Percentiles rank a stretch among this genome's conserved stretches.
Evolutionary conservation across 495 filamentous ascomycete species (phyloP).

Genomic region (Cairneyella variabilis): DNA sequence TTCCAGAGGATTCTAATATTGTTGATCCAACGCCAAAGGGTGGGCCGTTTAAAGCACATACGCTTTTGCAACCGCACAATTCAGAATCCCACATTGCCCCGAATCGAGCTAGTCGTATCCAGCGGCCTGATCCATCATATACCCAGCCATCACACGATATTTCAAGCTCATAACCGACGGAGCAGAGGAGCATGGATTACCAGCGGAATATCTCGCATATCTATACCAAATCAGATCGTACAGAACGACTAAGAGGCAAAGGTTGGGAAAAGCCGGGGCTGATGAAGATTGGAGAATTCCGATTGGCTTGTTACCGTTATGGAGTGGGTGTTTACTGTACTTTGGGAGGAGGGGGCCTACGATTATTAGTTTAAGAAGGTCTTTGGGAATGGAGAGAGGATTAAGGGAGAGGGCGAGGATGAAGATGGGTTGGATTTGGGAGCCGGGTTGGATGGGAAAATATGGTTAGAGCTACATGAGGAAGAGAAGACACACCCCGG

Average conservation of each 20-base stretch:
- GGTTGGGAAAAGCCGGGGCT: slow-evolving; percentile 43
- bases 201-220: slow-evolving; percentile 67
- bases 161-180: slow-evolving; percentile 72
- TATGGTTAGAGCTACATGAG: no score
- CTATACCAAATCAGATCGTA: slow-evolving; percentile 65
- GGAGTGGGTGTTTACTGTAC: slow-evolving; percentile 42
- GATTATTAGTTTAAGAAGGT: slow-evolving; percentile 65
- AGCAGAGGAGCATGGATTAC: slow-evolving; percentile 72
- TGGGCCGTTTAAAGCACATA: slow-evolving; percentile 45
- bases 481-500: no score
- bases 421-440: no score
- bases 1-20: slow-evolving; percentile 39
- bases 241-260: slow-evolving; percentile 62
- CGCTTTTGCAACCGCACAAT: slow-evolving; percentile 8
- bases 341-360: slow-evolving; percentile 72
- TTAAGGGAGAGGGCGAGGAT: slow-evolving; percentile 37
- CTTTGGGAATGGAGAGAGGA: slow-evolving; percentile 91
- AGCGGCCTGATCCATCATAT: slow-evolving; percentile 59
- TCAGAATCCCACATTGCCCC: neutral
- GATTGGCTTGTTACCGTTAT: slow-evolving; percentile 54
- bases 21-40: slow-evolving; percentile 7
- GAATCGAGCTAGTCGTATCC: no score
- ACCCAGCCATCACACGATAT: slow-evolving; percentile 87
- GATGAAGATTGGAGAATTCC: slow-evolving; percentile 65
- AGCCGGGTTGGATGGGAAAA: no score